Evolutionary conservation across 2,329 filamentous ascomycete genomes (phyloP).

Genomic region (Stachybotrys chartarum): DNA sequence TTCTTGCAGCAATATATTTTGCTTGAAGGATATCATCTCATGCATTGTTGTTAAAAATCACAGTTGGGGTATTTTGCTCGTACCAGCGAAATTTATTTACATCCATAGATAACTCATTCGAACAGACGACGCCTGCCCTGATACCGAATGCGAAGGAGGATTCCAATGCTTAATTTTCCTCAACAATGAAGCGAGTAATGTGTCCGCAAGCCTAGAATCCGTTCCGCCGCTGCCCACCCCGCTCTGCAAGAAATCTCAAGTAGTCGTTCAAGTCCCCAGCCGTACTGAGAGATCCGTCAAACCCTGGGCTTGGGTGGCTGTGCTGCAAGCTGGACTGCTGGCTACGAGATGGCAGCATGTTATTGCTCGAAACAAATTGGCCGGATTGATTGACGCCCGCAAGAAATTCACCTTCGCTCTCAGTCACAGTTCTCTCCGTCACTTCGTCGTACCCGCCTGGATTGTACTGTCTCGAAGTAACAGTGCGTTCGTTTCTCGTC

Average conservation of each 20-base stretch:
- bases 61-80: no score
- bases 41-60: no score
- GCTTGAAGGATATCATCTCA: no score
- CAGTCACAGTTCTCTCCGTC: neutral
- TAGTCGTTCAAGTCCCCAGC: neutral
- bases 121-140: no score
- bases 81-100: no score
- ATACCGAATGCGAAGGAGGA: no score
- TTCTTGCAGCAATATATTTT: no score
- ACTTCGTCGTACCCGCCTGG: neutral
- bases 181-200: no score
- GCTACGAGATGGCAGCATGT: neutral
- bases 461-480: neutral
- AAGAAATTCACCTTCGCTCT: neutral
- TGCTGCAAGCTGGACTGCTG: neutral
- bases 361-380: neutral
- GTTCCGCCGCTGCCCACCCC: neutral
- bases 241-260: neutral
- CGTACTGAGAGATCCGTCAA: neutral
- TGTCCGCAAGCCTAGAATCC: neutral
- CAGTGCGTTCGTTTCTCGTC: neutral
- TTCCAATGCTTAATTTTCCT: no score
- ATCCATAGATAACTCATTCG: no score
- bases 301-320: neutral
- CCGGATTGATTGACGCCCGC: neutral